Percentiles rank a stretch among this genome's conserved stretches.
Evolutionary conservation across 768 basidiomycete genomes (phyloP).

Genomic region (Lentinus brumalis): DNA sequence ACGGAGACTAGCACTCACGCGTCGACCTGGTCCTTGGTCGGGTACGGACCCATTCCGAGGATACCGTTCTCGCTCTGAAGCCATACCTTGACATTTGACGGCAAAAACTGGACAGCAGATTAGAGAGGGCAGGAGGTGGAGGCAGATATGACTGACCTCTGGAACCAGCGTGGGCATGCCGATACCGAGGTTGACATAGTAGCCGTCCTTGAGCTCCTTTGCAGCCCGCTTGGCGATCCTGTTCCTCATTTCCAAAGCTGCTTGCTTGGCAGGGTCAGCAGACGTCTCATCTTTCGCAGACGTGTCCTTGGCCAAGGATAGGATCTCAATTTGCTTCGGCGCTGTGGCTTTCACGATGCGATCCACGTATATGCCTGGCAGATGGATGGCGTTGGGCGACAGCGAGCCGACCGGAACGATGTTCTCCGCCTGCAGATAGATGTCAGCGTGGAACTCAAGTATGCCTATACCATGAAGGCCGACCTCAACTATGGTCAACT

Average conservation of each 20-base stretch:
- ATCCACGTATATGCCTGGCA: constrained; percentile 87
- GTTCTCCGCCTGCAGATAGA: constrained; percentile 67
- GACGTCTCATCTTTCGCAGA: constrained; percentile 26
- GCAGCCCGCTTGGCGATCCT: constrained; percentile 86
- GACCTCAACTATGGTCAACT: constrained; percentile 88
- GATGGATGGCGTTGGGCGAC: constrained; percentile 79
- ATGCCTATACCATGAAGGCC: neutral
- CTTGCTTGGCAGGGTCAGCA: constrained; percentile 46
- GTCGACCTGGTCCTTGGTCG: constrained; percentile 76
- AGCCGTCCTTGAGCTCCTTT: constrained; percentile 86
- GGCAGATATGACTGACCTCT: constrained; percentile 38
- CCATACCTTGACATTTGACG: constrained; percentile 79
- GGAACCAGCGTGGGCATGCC: constrained; percentile 92
- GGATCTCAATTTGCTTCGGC: constrained; percentile 77
- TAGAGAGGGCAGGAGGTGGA: neutral
- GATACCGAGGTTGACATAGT: constrained; percentile 86
- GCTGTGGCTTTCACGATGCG: constrained; percentile 79
- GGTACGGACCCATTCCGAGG: constrained; percentile 89
- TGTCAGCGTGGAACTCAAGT: neutral
- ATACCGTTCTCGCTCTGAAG: constrained; percentile 91
- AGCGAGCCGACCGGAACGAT: constrained; percentile 84
- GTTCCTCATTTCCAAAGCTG: constrained; percentile 57
- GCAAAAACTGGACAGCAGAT: constrained; percentile 46
- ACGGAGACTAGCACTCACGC: constrained; percentile 51
- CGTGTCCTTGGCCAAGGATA: constrained; percentile 62